Evolutionary conservation across 2,329 filamentous ascomycete genomes (phyloP).

Genomic region (Zymoseptoria crescenta): DNA sequence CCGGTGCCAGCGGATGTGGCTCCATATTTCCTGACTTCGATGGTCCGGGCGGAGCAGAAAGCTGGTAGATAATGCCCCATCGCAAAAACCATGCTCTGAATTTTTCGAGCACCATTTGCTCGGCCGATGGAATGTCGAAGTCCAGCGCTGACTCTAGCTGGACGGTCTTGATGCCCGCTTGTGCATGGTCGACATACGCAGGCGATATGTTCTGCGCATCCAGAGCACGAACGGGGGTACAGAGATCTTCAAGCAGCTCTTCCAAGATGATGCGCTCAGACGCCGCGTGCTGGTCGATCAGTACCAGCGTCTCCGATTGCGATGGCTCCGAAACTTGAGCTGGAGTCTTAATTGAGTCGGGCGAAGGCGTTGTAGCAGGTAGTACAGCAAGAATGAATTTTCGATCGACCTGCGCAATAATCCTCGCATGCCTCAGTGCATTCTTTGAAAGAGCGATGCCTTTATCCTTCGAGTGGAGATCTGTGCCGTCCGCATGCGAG

Average conservation of each 20-base stretch:
- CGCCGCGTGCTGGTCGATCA: slow-evolving; percentile 91
- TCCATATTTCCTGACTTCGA: neutral
- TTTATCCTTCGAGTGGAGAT: neutral
- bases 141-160: slow-evolving; percentile 37
- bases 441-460: slow-evolving; percentile 50
- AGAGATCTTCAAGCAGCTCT: slow-evolving; percentile 54
- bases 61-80: slow-evolving; percentile 69
- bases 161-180: neutral
- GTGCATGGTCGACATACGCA: neutral
- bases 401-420: slow-evolving; percentile 76
- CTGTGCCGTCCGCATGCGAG: slow-evolving; percentile 2
- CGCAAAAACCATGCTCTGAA: slow-evolving; percentile 51
- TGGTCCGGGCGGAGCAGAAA: slow-evolving; percentile 19
- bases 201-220: neutral
- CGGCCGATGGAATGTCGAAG: slow-evolving; percentile 58
- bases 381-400: slow-evolving; percentile 79
- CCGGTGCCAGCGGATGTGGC: neutral
- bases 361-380: slow-evolving; percentile 47
- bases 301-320: slow-evolving; percentile 47
- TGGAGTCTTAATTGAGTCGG: slow-evolving; percentile 82
- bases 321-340: neutral
- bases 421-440: slow-evolving; percentile 50
- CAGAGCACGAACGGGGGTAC: slow-evolving; percentile 16
- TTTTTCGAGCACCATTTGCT: slow-evolving; percentile 51
- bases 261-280: slow-evolving; percentile 84